Percentiles rank a stretch among this genome's conserved stretches.
Conservation (phyloP, 164 flowering plant genomes). For the Vitis rotundifolia region DNA sequence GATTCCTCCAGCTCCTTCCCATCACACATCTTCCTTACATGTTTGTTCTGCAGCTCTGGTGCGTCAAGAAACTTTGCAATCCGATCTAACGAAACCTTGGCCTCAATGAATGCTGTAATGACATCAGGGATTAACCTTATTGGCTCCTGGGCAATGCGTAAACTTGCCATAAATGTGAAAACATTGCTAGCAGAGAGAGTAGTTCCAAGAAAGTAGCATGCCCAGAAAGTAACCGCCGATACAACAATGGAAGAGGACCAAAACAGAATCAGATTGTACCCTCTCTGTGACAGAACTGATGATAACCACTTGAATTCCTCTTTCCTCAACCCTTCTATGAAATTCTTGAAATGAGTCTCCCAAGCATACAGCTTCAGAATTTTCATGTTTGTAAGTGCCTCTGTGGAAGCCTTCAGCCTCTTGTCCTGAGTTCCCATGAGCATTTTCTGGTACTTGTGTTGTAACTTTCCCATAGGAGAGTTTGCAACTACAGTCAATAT, state of each 20-base stretch:
- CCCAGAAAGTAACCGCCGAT: slow-evolving; percentile 31
- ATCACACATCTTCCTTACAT: slow-evolving; percentile 11
- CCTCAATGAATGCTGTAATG: slow-evolving; percentile 47
- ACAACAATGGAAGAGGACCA: slow-evolving; percentile 39
- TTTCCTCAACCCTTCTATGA: slow-evolving; percentile 31
- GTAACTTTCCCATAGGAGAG: slow-evolving; percentile 36
- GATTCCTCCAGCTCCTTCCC: slow-evolving; percentile 14
- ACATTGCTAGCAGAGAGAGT: slow-evolving; percentile 34
- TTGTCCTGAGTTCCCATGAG: slow-evolving; percentile 29
- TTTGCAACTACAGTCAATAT: slow-evolving; percentile 22
- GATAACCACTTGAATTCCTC: slow-evolving; percentile 31
- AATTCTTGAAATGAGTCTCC: slow-evolving; percentile 43
- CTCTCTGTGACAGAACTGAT: slow-evolving; percentile 19
- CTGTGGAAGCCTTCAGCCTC: slow-evolving; percentile 33
- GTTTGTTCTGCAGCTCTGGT: slow-evolving; percentile 49
- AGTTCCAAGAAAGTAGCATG: slow-evolving; percentile 40
- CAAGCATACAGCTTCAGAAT: slow-evolving; percentile 52
- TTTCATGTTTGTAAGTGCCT: slow-evolving; percentile 49
- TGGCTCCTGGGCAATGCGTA: slow-evolving; percentile 45
- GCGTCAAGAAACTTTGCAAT: slow-evolving; percentile 58
- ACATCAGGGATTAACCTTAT: slow-evolving; percentile 40
- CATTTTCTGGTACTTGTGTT: slow-evolving; percentile 31
- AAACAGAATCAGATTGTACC: slow-evolving; percentile 24
- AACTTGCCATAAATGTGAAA: slow-evolving; percentile 41
- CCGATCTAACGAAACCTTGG: slow-evolving; percentile 54